Percentiles rank a stretch among this genome's conserved stretches.
These are phyloP conservation scores for Anastatica hierochuntica DNA, from an alignment of 345 rosid genomes.

Conservation along the genomic window DNA sequence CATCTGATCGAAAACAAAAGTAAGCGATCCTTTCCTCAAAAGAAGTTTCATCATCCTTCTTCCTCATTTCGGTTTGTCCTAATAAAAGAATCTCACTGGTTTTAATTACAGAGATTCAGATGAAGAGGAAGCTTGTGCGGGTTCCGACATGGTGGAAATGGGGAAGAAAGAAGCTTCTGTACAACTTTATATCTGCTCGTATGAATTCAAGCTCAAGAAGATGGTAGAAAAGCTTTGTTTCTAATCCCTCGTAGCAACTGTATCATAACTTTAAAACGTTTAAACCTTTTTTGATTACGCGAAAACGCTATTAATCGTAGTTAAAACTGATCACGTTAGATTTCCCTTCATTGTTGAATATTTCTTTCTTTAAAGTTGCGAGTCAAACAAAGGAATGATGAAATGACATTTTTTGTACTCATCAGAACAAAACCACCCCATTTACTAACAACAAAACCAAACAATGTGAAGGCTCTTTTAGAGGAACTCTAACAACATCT, in stretches of 20 bases:
- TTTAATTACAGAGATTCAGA: constrained; percentile 41
- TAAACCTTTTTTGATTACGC: neutral
- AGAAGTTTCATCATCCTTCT: neutral
- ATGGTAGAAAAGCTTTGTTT: constrained; percentile 3
- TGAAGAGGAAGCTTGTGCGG: constrained; percentile 35
- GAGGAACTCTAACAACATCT: too few species aligned
- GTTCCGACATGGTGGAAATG: constrained; percentile 68
- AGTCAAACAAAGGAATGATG: too few species aligned
- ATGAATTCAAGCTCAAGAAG: constrained; percentile 30
- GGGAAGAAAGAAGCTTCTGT: constrained; percentile 61
- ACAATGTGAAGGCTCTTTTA: too few species aligned
- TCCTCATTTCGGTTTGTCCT: neutral
- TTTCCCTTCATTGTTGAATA: too few species aligned
- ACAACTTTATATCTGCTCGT: constrained; percentile 37
- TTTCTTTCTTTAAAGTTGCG: too few species aligned
- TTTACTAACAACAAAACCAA: too few species aligned
- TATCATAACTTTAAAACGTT: constrained; percentile 6
- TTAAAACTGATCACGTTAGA: too few species aligned
- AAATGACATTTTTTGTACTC: too few species aligned
- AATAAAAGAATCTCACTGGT: neutral
- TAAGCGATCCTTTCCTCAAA: constrained; percentile 27
- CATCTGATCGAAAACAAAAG: constrained; percentile 35
- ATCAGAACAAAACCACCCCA: too few species aligned
- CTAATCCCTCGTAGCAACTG: constrained; percentile 10
- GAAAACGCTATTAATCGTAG: too few species aligned